These are phyloP conservation scores for Epichloe uncinata DNA, from an alignment of 2,329 filamentous ascomycete genomes.

Conservation along the genomic window DNA sequence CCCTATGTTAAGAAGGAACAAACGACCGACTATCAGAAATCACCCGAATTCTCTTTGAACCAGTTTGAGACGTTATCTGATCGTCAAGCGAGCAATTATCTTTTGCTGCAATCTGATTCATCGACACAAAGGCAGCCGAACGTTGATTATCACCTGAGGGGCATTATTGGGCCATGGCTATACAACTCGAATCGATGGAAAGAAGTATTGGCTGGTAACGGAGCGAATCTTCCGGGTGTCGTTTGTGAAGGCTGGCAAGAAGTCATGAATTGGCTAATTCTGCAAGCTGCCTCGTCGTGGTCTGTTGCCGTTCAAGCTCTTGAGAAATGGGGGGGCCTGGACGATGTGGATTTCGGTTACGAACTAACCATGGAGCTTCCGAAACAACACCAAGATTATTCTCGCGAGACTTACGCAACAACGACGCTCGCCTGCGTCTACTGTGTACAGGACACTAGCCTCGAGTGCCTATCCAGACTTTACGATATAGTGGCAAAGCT, in stretches of 20 bases:
- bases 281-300: constrained; percentile 47
- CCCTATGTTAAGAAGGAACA: constrained; percentile 56
- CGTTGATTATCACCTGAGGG: constrained; percentile 51
- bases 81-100: constrained; percentile 41
- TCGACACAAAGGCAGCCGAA: constrained; percentile 24
- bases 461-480: constrained; percentile 44
- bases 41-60: constrained; percentile 38
- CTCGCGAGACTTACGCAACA: constrained; percentile 53
- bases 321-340: constrained; percentile 62
- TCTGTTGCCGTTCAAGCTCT: constrained; percentile 47
- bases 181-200: constrained; percentile 49
- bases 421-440: constrained; percentile 56
- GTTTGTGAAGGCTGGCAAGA: constrained; percentile 53
- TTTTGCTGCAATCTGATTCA: constrained; percentile 44
- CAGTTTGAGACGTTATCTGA: constrained; percentile 52
- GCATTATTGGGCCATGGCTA: constrained; percentile 61
- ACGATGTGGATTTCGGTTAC: constrained; percentile 54
- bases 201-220: constrained; percentile 3
- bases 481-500: constrained; percentile 49
- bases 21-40: constrained; percentile 50
- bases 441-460: constrained; percentile 44
- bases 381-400: constrained; percentile 43
- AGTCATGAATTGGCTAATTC: constrained; percentile 53
- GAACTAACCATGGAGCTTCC: constrained; percentile 43
- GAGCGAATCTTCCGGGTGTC: constrained; percentile 13